A percentile compares a stretch with the other conserved stretches of the same genome.
Conservation (phyloP, 1,139 yeast species). For the Wickerhamomyces sp. region DNA sequence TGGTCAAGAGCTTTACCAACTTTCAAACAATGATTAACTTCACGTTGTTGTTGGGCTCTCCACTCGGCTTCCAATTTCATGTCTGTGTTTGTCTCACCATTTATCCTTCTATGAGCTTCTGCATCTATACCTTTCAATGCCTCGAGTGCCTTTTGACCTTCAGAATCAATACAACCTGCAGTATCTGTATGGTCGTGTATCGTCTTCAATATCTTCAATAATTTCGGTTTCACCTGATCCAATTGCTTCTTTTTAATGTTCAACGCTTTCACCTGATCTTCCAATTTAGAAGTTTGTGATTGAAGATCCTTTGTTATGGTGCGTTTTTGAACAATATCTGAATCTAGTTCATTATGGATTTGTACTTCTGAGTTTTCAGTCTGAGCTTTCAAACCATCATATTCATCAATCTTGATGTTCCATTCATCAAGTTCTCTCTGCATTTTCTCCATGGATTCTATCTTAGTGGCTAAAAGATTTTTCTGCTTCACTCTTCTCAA, state of each 20-base stretch:
- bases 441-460: slow-evolving; percentile 27
- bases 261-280: slow-evolving; percentile 34
- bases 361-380: slow-evolving; percentile 23
- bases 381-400: slow-evolving; percentile 17
- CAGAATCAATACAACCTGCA: slow-evolving; percentile 29
- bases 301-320: slow-evolving; percentile 25
- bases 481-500: slow-evolving; percentile 28
- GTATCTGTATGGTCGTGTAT: slow-evolving; percentile 26
- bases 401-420: slow-evolving; percentile 24
- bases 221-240: slow-evolving; percentile 25
- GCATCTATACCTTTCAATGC: slow-evolving; percentile 23
- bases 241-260: slow-evolving; percentile 25
- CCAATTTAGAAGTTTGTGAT: slow-evolving; percentile 28
- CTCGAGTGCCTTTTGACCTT: slow-evolving; percentile 26
- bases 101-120: slow-evolving; percentile 25
- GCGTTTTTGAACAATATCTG: slow-evolving; percentile 19
- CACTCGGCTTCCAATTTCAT: slow-evolving; percentile 30
- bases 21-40: slow-evolving; percentile 21
- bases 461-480: slow-evolving; percentile 22
- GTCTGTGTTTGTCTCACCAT: slow-evolving; percentile 26
- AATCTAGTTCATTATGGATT: slow-evolving; percentile 19
- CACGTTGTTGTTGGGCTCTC: slow-evolving; percentile 27
- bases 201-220: slow-evolving; percentile 24
- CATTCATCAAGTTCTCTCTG: slow-evolving; percentile 27
- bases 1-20: slow-evolving; percentile 11